A percentile compares a stretch with the other conserved stretches of the same genome.
Evolutionary conservation across 202 grass and related monocot genomes (phyloP).

Genomic region (Carex arenaria): DNA sequence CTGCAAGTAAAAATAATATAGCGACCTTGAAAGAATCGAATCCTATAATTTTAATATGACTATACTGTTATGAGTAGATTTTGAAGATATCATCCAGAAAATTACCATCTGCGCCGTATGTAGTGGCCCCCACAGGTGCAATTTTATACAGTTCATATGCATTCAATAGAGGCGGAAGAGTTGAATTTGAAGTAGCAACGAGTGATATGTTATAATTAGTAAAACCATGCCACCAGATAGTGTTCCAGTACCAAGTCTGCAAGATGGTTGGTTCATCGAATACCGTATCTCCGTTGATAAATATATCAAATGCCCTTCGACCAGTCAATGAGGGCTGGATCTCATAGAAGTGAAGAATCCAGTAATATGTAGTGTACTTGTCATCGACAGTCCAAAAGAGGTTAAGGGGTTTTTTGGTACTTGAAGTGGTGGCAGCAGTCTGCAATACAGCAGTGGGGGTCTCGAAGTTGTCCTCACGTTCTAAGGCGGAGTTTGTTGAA

Average conservation of each 20-base stretch:
- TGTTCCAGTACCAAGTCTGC: too few species aligned
- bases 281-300: background rate
- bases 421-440: background rate
- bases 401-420: background rate
- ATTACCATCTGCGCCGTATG: conserved; percentile 24
- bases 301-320: conserved; percentile 32
- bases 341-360: background rate
- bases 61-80: too few species aligned
- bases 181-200: background rate
- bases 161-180: conserved; percentile 42
- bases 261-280: too few species aligned
- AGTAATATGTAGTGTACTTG: background rate
- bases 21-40: too few species aligned
- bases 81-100: background rate
- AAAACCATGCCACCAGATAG: too few species aligned
- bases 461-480: too few species aligned
- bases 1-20: background rate
- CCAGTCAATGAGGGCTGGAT: background rate
- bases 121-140: background rate
- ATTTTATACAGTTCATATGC: conserved; percentile 22
- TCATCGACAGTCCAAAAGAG: background rate
- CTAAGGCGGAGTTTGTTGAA: background rate
- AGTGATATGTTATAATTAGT: conserved; percentile 8
- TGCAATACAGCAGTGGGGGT: background rate
- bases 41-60: too few species aligned